Percentiles rank a stretch among this genome's conserved stretches.
Evolutionary conservation across 257 asterid species (phyloP).

Genomic region (Scutellaria barbata): DNA sequence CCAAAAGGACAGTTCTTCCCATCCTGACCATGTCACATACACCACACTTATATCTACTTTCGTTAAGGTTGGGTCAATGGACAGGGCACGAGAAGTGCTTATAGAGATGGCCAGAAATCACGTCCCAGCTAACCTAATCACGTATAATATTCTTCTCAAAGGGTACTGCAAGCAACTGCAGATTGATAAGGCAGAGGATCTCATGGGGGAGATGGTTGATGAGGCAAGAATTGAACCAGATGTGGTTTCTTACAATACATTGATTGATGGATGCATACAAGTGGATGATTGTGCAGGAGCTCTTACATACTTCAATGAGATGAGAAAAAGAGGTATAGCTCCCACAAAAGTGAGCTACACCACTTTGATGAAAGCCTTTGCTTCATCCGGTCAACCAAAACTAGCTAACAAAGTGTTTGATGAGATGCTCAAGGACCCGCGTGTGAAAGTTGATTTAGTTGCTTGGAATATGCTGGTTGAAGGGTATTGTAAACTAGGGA

Average conservation of each 20-base stretch:
- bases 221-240: conserved; percentile 77
- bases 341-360: conserved; percentile 94
- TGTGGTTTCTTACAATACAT: conserved; percentile 87
- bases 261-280: conserved; percentile 85
- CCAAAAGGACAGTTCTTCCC: conserved; percentile 68
- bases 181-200: conserved; percentile 82
- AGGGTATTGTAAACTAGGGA: conserved; percentile 77
- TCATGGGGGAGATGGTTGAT: conserved; percentile 66
- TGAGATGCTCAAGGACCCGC: conserved; percentile 89
- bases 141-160: conserved; percentile 87
- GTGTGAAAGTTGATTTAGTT: conserved; percentile 82
- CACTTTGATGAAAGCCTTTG: conserved; percentile 96
- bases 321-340: conserved; percentile 87
- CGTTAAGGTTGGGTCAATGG: conserved; percentile 79
- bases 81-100: conserved; percentile 71
- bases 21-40: conserved; percentile 90
- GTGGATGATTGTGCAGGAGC: conserved; percentile 90
- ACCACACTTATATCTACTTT: conserved; percentile 88
- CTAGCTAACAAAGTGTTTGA: conserved; percentile 80
- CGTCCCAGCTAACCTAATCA: conserved; percentile 79
- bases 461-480: conserved; percentile 98
- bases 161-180: conserved; percentile 90
- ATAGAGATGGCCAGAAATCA: conserved; percentile 67
- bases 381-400: conserved; percentile 83
- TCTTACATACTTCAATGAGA: conserved; percentile 83